A percentile compares a stretch with the other conserved stretches of the same genome.
Conservation (phyloP, 371 early-diverging fungal genomes). For the Lichtheimia ramosa region DNA sequence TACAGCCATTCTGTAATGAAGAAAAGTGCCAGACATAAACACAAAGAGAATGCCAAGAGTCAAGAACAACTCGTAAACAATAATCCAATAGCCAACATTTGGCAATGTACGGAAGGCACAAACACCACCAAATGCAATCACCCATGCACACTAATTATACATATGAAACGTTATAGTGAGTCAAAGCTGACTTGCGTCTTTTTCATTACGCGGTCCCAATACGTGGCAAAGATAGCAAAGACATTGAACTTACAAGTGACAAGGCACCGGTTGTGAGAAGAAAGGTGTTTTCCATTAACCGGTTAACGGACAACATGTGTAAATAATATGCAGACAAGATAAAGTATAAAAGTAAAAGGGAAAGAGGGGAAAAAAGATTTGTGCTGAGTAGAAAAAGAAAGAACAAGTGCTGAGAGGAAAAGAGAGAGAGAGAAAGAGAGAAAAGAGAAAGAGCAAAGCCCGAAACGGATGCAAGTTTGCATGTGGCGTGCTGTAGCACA, state of each 20-base stretch:
- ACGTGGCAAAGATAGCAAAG: too few relatives aligned
- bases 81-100: conserved; percentile 44
- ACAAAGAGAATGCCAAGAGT: conserved; percentile 20
- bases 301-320: conserved; percentile 14
- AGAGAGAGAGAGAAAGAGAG: conserved; percentile 6
- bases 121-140: conserved; percentile 42
- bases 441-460: background rate
- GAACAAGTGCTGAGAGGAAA: background rate
- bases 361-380: background rate
- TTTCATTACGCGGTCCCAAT: background rate
- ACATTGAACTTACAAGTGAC: conserved; percentile 31
- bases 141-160: conserved; percentile 38
- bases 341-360: background rate
- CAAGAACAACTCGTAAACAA: conserved; percentile 40
- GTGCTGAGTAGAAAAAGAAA: conserved; percentile 8
- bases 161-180: background rate
- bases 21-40: conserved; percentile 26
- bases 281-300: conserved; percentile 33
- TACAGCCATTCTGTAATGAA: conserved; percentile 43
- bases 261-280: conserved; percentile 27
- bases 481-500: too few relatives aligned
- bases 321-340: background rate
- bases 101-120: conserved; percentile 25
- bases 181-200: background rate
- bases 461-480: too few relatives aligned